Base-by-base conservation (phyloP, 2,329 filamentous ascomycete species). In the Penicillium janthinellum region DNA sequence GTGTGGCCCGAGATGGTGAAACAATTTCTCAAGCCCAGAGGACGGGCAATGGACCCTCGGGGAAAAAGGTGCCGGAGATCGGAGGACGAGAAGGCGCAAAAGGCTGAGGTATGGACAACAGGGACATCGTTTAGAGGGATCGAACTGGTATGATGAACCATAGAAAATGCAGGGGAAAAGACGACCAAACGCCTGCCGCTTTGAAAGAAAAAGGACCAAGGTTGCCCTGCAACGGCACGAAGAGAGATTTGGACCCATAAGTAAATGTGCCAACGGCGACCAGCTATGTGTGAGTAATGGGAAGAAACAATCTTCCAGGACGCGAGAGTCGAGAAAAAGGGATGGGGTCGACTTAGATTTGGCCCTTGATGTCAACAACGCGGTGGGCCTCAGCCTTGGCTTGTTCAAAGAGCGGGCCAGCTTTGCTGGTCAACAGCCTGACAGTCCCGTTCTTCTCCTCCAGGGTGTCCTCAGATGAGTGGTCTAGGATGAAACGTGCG, bases 321-420 rank as follows among this genome's bases (percentile, higher is more conserved):
- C 41, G 17, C 51, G 53, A 44, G 54, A 47, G 57, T 60, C 53
- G 57, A 61, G 58, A 55, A 59, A 54, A 42, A 35, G 57, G 60
- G 34, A 20, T 34, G 58, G 5, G 12, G 38, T 28, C 56, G 52
- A 54, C 61, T 75, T 69, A 81, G 57, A 97, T 96, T 80, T 98
- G 94, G 72, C 94, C 93, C 81, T 98, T 97, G 82, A 98, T 96
- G 80, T 98, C 93, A 82, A 98, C 90, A 74, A 88, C 89, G 72
- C 87, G 85, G 78, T 96, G 96, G 51, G 94, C 94, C 63, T 84
- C 83, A 41, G 82, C 78, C 74, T 88, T 90, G 60, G 90, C 86
- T 55, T 79, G 75, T 73, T 97, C 92, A 77, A 98, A 96, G 20
- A 89, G 78, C 44, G 77, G 73, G 54, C 85, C 85, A 52, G 89